These are phyloP conservation scores for Perilla frutescens DNA, from an alignment of 257 asterid genomes.

Conservation along the genomic window DNA sequence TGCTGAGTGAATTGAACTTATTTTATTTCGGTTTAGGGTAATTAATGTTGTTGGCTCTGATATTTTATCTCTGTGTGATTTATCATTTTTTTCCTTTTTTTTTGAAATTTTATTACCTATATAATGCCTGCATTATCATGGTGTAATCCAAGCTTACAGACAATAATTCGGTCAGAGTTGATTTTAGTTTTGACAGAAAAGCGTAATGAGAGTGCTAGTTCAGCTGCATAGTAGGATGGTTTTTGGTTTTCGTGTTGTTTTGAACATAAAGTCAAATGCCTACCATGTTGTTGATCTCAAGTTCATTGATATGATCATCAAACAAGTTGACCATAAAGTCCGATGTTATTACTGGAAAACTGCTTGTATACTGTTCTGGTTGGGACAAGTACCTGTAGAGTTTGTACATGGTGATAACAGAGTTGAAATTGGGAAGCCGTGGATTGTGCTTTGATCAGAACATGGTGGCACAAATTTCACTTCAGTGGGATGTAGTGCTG, in stretches of 20 bases:
- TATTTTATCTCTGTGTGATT: neutral
- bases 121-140: conserved; percentile 9
- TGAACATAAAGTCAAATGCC: neutral
- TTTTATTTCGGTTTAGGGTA: neutral
- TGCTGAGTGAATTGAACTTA: neutral
- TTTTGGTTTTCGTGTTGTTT: neutral
- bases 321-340: too few species aligned
- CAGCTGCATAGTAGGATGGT: neutral
- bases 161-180: neutral
- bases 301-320: neutral
- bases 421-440: neutral
- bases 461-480: neutral
- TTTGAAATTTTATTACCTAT: neutral
- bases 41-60: neutral
- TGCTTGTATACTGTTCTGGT: too few species aligned
- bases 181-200: neutral
- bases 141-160: conserved; percentile 1
- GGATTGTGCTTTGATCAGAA: neutral
- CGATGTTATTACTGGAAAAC: too few species aligned
- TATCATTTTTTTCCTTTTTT: neutral
- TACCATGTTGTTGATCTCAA: neutral
- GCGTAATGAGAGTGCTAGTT: neutral
- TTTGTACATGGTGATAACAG: neutral
- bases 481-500: neutral
- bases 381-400: too few species aligned